Conservation (phyloP, 2,329 filamentous ascomycete species). For the Decorospora gaudefroyi region DNA sequence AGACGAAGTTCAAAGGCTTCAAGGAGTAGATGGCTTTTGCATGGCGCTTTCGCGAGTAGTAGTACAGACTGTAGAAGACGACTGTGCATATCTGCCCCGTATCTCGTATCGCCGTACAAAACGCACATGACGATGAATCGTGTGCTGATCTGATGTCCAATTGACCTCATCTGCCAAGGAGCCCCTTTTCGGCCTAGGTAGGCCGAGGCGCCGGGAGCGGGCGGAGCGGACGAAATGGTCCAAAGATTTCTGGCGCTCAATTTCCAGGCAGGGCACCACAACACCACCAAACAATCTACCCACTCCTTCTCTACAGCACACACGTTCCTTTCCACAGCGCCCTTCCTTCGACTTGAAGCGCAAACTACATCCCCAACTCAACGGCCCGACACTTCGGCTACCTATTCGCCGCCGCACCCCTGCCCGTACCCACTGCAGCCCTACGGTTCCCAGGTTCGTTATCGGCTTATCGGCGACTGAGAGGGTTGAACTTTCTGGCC, state of each 20-base stretch:
- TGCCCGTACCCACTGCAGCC: slow-evolving; percentile 2
- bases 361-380: background rate
- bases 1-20: slow-evolving; percentile 20
- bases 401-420: slow-evolving; percentile 3
- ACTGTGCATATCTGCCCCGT: no score
- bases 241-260: slow-evolving; percentile 21
- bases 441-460: slow-evolving; percentile 32
- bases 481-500: slow-evolving; percentile 33
- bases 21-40: slow-evolving; percentile 14
- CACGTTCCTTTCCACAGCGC: slow-evolving; percentile 10
- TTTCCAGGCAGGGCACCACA: slow-evolving; percentile 21
- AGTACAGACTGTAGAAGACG: no score
- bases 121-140: no score
- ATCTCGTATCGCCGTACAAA: no score
- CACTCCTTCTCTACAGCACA: slow-evolving; percentile 11
- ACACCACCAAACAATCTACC: slow-evolving; percentile 6
- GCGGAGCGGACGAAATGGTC: slow-evolving; percentile 32
- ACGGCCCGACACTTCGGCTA: background rate
- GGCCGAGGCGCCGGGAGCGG: slow-evolving; percentile 26
- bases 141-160: slow-evolving; percentile 11
- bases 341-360: no score
- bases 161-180: slow-evolving; percentile 23
- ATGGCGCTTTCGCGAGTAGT: no score
- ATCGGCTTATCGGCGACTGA: slow-evolving; percentile 44
- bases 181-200: slow-evolving; percentile 32